Conservation (phyloP, 371 early-diverging fungal species). For the Phascolomyces articulosus region DNA sequence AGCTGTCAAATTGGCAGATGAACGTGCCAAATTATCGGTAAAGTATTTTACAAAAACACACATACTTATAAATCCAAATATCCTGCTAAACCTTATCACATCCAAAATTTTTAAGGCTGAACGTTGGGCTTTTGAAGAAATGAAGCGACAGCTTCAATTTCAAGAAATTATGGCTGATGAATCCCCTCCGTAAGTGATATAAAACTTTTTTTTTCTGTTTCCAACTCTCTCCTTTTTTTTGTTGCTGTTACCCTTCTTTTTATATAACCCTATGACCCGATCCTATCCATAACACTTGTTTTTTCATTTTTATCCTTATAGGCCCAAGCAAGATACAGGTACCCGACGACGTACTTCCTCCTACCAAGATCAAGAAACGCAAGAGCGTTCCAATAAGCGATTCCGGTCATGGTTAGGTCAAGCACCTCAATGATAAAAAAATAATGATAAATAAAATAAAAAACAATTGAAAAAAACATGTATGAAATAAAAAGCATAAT, state of each 20-base stretch:
- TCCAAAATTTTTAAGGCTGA: constrained; percentile 26
- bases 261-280: neutral
- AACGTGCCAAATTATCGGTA: constrained; percentile 27
- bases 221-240: no score
- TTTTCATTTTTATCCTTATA: neutral
- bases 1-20: constrained; percentile 39
- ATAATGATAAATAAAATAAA: neutral
- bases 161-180: constrained; percentile 21
- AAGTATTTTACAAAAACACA: no score
- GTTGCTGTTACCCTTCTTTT: neutral
- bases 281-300: neutral
- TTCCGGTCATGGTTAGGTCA: neutral
- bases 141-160: constrained; percentile 31
- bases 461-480: neutral
- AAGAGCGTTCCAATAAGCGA: neutral
- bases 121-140: constrained; percentile 41
- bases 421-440: neutral
- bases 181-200: constrained; percentile 1
- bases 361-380: neutral
- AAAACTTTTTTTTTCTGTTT: no score
- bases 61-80: constrained; percentile 25
- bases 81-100: neutral
- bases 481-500: neutral
- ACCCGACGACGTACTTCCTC: neutral
- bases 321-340: neutral